Evolutionary conservation across 2,329 filamentous ascomycete genomes (phyloP).

Genomic region (Penicillium sp.): DNA sequence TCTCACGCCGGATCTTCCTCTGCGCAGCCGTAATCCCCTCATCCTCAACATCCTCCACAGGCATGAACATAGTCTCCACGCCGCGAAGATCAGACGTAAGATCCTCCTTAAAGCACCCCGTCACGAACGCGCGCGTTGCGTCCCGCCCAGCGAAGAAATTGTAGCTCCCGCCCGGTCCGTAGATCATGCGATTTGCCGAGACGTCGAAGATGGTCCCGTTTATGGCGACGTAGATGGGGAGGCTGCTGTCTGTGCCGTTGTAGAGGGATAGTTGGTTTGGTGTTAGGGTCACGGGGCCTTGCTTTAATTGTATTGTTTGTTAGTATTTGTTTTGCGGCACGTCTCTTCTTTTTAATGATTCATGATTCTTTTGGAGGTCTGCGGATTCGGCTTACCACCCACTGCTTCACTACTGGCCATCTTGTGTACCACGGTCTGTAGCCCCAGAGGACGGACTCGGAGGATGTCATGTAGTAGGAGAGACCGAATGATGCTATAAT

Average conservation of each 20-base stretch:
- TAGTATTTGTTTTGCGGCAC: background rate
- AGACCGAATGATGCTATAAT: slow-evolving; percentile 63
- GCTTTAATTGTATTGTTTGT: slow-evolving; percentile 31
- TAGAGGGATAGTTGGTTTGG: slow-evolving; percentile 68
- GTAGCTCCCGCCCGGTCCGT: slow-evolving; percentile 83
- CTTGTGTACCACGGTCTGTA: slow-evolving; percentile 61
- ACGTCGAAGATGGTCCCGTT: slow-evolving; percentile 66
- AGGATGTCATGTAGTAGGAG: slow-evolving; percentile 71
- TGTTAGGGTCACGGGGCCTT: slow-evolving; percentile 65
- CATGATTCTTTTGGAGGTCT: too few relatives aligned
- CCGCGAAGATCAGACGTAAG: slow-evolving; percentile 78
- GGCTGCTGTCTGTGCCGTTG: slow-evolving; percentile 69
- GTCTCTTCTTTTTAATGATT: too few relatives aligned
- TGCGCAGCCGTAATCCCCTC: slow-evolving; percentile 35
- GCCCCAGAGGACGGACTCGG: slow-evolving; percentile 67
- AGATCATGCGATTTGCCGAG: slow-evolving; percentile 53
- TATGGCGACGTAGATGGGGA: slow-evolving; percentile 86
- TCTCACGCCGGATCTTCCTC: slow-evolving; percentile 53
- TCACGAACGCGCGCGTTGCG: slow-evolving; percentile 83
- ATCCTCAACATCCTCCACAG: slow-evolving; percentile 59
- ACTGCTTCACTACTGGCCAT: slow-evolving; percentile 56
- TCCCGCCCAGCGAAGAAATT: slow-evolving; percentile 81
- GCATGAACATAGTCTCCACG: slow-evolving; percentile 77
- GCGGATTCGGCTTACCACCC: slow-evolving; percentile 52
- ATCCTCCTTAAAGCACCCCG: slow-evolving; percentile 87